Evolutionary conservation across 2,329 filamentous ascomycete genomes (phyloP).

Genomic region (Microcyclospora tardicrescens): DNA sequence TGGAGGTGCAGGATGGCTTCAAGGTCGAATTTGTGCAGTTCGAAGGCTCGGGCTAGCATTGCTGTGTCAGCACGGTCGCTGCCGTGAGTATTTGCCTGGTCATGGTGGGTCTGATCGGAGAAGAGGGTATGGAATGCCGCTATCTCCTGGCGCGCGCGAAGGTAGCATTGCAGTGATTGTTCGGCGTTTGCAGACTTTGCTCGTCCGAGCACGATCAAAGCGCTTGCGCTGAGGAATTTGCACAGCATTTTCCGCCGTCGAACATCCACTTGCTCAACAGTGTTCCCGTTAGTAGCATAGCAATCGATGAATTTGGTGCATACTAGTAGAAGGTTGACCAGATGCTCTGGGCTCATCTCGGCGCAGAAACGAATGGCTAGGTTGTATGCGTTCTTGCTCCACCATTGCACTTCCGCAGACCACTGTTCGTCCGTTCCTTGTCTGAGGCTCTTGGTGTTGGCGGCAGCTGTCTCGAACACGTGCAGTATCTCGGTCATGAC

Average conservation of each 20-base stretch:
- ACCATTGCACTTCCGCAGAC: slow-evolving; percentile 63
- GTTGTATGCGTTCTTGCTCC: slow-evolving; percentile 72
- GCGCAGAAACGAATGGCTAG: slow-evolving; percentile 51
- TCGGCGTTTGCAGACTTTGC: slow-evolving; percentile 31
- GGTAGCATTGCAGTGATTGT: slow-evolving; percentile 47
- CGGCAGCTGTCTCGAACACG: slow-evolving; percentile 39
- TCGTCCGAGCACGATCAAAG: slow-evolving; percentile 36
- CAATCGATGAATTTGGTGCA: slow-evolving; percentile 25
- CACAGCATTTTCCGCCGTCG: slow-evolving; percentile 53
- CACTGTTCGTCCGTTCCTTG: slow-evolving; percentile 27
- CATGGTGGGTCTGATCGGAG: no score
- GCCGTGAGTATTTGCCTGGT: slow-evolving; percentile 26
- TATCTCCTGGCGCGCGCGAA: slow-evolving; percentile 47
- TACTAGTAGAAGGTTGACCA: slow-evolving; percentile 41
- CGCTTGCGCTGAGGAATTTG: slow-evolving; percentile 48
- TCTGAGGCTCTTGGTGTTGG: slow-evolving; percentile 31
- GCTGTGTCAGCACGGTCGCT: slow-evolving; percentile 23
- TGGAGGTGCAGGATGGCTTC: slow-evolving; percentile 58
- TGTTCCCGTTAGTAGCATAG: slow-evolving; percentile 9
- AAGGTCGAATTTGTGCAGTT: slow-evolving; percentile 63
- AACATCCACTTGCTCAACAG: slow-evolving; percentile 19
- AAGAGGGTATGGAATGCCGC: slow-evolving; percentile 37
- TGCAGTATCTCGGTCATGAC: slow-evolving; percentile 40
- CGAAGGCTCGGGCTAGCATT: slow-evolving; percentile 28
- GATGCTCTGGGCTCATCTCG: slow-evolving; percentile 41